Base-by-base conservation (phyloP, 805 yeast species). In the Candida easanensis region DNA sequence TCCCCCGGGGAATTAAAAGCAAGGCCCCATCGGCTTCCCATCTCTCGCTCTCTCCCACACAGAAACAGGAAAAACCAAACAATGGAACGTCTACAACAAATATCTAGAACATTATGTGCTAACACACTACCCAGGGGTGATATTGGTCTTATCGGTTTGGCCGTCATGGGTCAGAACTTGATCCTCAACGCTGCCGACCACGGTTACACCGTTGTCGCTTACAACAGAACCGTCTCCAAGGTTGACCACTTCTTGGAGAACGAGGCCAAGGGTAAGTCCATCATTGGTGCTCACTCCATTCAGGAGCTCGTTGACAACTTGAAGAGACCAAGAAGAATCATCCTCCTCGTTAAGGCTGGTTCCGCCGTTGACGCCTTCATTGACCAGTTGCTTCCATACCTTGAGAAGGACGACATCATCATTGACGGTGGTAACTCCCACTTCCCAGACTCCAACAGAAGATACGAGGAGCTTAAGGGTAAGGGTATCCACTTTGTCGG, bases 351-450 rank as follows among this genome's bases (percentile, higher is more conserved):
- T 65, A 91, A 91, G 79, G 98, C 99, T 53, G 99, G 99, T 73
- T 68, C 71, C 46, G 93, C 99, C 49, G 98, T 91, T 61, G 99
- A 91, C 66, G 78, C 76, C 57, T 87, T 91, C 73, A 93, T 91
- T 66, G 77, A 80, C 55, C 91, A 87, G 72, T 76, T 93, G 64
- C 69, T 87, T 59, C 97, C 97, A 63, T 77, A 79, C 76, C 78
- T 93, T 71, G 99, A 91, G 69, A 75, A 87, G 71, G 98, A 95
- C 56, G 99, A 91, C 71, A 93, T 91, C 77, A 88, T 91, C 80
- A 93, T 91, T 63, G 99, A 91, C 65, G 99, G 99, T 76, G 99
- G 99, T 78, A 91, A 91, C 88, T 93, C 98, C 36, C 97, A 91
- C 73, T 91, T 84, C 93, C 97, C 97, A 70, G 99, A 91, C 74